Conservation (phyloP, 345 rosid species). For the Streptanthus diversifolius region DNA sequence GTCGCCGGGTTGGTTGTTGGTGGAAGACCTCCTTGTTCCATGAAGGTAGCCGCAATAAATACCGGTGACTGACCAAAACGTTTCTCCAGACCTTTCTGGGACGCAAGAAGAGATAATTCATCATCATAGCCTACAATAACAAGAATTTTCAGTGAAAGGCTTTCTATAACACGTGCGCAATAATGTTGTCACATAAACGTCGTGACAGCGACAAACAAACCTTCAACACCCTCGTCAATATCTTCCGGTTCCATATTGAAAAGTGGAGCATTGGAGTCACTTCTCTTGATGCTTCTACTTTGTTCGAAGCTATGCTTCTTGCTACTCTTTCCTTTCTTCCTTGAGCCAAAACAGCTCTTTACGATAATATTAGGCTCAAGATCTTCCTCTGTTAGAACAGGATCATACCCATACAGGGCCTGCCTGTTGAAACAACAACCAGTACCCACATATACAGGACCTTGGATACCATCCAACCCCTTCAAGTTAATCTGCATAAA, state of each 20-base stretch:
- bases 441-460: conserved; percentile 99
- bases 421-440: conserved; percentile 99
- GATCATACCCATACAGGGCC: conserved; percentile 95
- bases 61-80: conserved; percentile 97
- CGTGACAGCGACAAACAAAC: conserved; percentile 34
- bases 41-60: conserved; percentile 93
- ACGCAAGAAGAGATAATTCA: conserved; percentile 80
- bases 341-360: conserved; percentile 87
- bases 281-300: conserved; percentile 71
- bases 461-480: conserved; percentile 93
- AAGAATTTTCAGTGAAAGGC: neutral
- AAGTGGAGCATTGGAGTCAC: conserved; percentile 84
- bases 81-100: conserved; percentile 84
- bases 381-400: conserved; percentile 87
- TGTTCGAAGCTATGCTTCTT: conserved; percentile 65
- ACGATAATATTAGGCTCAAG: conserved; percentile 86
- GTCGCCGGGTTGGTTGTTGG: conserved; percentile 81
- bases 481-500: conserved; percentile 84
- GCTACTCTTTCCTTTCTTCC: conserved; percentile 69
- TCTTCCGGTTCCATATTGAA: conserved; percentile 75
- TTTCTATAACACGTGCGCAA: neutral
- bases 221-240: conserved; percentile 91
- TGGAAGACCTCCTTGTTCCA: conserved; percentile 96
- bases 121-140: conserved; percentile 83
- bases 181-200: neutral